phyloP scores from a whole-genome alignment of 129 eudicot species.

The Oenanthe sinensis region DNA sequence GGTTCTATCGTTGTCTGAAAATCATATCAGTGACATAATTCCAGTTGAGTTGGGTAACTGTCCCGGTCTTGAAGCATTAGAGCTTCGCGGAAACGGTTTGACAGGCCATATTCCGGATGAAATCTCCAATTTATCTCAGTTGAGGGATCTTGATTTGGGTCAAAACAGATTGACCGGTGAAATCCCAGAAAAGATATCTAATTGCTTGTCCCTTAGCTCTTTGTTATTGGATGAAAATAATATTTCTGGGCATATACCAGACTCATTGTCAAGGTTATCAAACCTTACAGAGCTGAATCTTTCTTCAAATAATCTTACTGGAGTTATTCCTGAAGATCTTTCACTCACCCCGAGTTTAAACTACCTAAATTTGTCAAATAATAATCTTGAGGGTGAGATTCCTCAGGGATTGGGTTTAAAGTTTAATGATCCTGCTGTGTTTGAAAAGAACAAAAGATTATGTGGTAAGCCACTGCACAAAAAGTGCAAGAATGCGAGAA shows the following conservation, averaged over 20 bases:
- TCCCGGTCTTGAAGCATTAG: slow-evolving; percentile 49
- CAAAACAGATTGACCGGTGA: slow-evolving; percentile 49
- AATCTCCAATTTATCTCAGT: slow-evolving; percentile 34
- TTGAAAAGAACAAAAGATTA: slow-evolving; percentile 34
- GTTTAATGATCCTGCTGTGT: slow-evolving; percentile 58
- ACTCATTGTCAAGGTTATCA: slow-evolving; percentile 34
- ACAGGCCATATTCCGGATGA: slow-evolving; percentile 48
- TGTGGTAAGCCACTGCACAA: slow-evolving; percentile 61
- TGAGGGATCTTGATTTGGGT: slow-evolving; percentile 51
- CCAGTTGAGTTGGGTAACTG: slow-evolving; percentile 53
- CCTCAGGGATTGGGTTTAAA: slow-evolving; percentile 42
- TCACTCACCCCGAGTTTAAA: slow-evolving; percentile 34
- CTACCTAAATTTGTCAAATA: slow-evolving; percentile 43
- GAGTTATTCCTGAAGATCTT: slow-evolving; percentile 51
- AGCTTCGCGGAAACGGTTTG: slow-evolving; percentile 45
- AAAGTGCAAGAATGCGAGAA: slow-evolving; percentile 32
- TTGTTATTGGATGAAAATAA: slow-evolving; percentile 52
- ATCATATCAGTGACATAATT: slow-evolving; percentile 33
- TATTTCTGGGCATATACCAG: slow-evolving; percentile 53
- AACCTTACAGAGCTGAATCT: slow-evolving; percentile 43
- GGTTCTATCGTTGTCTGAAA: slow-evolving; percentile 49
- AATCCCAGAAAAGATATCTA: slow-evolving; percentile 46
- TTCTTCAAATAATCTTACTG: slow-evolving; percentile 51
- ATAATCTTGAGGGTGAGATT: slow-evolving; percentile 70
- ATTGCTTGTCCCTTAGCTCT: slow-evolving; percentile 29